phyloP scores from a whole-genome alignment of 441 rosid species.

The Erodium trifolium region DNA sequence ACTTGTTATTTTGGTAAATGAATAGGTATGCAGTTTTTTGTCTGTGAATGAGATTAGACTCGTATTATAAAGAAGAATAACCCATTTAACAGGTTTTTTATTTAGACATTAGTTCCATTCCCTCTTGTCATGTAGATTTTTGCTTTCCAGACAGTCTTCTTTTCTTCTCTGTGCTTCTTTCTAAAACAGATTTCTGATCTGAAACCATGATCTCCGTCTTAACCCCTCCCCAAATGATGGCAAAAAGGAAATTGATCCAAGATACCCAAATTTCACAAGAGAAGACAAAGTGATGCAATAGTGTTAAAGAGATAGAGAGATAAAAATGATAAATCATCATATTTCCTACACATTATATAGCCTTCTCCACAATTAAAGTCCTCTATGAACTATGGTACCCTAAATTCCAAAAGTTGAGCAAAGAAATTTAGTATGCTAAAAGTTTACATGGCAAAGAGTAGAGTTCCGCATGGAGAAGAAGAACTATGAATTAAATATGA shows the following conservation, averaged over 20 bases:
- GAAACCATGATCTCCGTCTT: not conserved
- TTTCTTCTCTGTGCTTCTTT: not conserved
- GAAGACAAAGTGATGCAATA: too few relatives aligned
- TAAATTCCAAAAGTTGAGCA: not conserved
- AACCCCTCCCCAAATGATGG: too few relatives aligned
- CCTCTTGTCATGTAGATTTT: not conserved
- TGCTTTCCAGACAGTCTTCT: not conserved
- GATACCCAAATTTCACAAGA: too few relatives aligned
- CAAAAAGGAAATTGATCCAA: too few relatives aligned
- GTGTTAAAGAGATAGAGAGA: not conserved
- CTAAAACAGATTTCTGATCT: not conserved
- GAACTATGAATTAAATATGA: not conserved
- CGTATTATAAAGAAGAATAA: not conserved
- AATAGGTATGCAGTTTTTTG: not conserved
- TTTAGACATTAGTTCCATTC: not conserved
- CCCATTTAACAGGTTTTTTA: not conserved
- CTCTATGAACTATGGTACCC: constrained; percentile 1
- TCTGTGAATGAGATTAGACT: not conserved
- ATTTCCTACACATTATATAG: not conserved
- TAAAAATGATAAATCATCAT: not conserved
- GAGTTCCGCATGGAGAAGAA: not conserved
- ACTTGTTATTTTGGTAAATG: not conserved
- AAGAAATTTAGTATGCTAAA: not conserved
- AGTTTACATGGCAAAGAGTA: not conserved
- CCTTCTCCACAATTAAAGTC: not conserved